Base-by-base conservation (phyloP, 371 early-diverging fungal species). In the Funneliformis caledonium region DNA sequence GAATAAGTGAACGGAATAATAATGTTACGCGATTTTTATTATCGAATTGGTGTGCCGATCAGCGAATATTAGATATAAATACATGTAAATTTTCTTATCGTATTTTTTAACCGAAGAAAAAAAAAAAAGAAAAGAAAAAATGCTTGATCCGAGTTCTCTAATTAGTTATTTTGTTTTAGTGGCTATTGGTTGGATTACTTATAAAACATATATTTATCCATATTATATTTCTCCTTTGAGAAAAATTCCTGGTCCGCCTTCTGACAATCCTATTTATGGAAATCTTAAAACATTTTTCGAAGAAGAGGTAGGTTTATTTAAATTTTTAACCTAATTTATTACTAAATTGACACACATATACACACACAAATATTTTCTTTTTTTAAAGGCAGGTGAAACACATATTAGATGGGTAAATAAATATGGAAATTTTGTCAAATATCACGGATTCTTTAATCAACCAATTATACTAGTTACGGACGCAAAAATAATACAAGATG, bases 381-480 rank as follows among this genome's bases (percentile, higher is more conserved):
- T 37, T 37, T 37, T 37, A 37, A 37, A 69, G 69, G 37, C 37
- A 2, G 37, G 87, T 9, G 85, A 78, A 0, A 88, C 90, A 7
- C 87, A 89, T 48, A 83, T 85, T 12, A 75, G 80, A n/a, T 92
- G 92, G 93, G 61, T 86, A 8, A 81, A 88, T 14, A 62, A 87
- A 67, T 91, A 89, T 78, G 91, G 91, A 16, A 87, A 87, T 8
- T 83, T 93, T n/a, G 80, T 88, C 0, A 19, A 74, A 1, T 91
- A 88, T 62, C 85, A 88, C 42, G 88, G 88, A 16, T 69, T 88
- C 16, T 89, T 91, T 85, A 88, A 90, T 72, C 67, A 1, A 0
- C 88, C 86, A 6, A 84, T 90, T 3, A 78, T 92, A 16, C 42
- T 88, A 10, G 83, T 93, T 5, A 85, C 91, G 1, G 91, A 90